Base-by-base conservation (phyloP, 345 rosid species). In the Salix viminalis region DNA sequence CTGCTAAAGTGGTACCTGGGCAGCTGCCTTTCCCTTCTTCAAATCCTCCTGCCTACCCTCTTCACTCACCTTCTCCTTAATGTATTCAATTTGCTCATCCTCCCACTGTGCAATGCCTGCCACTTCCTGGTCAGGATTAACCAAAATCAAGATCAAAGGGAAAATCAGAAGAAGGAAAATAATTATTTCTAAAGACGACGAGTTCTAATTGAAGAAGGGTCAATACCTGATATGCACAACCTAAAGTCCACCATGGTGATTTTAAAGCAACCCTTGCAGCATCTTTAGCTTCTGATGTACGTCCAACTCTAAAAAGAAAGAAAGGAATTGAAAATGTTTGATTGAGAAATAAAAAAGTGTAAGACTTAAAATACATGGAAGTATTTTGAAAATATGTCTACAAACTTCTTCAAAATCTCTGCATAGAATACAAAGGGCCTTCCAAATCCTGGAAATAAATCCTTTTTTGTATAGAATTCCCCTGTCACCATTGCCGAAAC, bases 181-280 rank as follows among this genome's bases (percentile, higher is more conserved):
- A 23, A 23, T 1, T 1, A 26, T 1, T 4, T 61, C 61, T 21
- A 23, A 52, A 58, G 39, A 50, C 15, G 23, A 37, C 26, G n/a
- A 7, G 23, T 34, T 37, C 37, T 30, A 23, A 70, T 67, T 60
- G 41, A 68, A 67, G 39, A n/a, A 56, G 71, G 26, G 82, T 32
- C 50, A 82, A 44, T 90, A 79, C 97, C 89, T 89, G 81, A 54
- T 92, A 92, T 44, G 89, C 65, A 79, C 94, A 92, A 71, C 97
- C 97, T 81, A 92, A 80, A 10, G 94, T 94, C 97, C 96, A 94
- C 97, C 96, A 94, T 54, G 97, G 97, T 64, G 93, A 91, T 85
- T 87, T 92, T 70, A 94, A 76, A 76, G 94, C 91, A 60, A 87
- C 91, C 87, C 98, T 90, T 32, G 97, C 96, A 5, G 98, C 87